Evolutionary conservation across 306 rosid genomes (phyloP), one percentile per base, ranked within the genome.

Genomic region (Cicer pinnatifidum): DNA sequence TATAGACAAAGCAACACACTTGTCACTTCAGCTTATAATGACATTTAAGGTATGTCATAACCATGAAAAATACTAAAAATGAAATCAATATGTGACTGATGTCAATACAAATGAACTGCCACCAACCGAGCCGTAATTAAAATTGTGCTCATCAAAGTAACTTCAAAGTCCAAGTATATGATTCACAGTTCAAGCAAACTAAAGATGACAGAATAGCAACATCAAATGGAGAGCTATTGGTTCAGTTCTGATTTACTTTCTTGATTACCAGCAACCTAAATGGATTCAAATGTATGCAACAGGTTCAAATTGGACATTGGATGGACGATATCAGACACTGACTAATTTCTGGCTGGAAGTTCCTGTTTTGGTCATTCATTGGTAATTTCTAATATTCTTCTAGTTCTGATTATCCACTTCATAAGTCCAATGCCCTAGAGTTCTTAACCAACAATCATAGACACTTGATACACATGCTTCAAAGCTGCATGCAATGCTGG

Each of bases 171-270:
- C 8, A 58, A 28, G 44, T 5, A 5, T 28, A 20, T 3, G 37
- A 46, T 44, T 72, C 7, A 72, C 56, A 57, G 43, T 71, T 17
- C 57, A 72, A 72, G 67, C 76, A 43, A 56, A 56, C 54, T 6
- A 43, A 51, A 53, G 39, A 16, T 11, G 43, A 11, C 56, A 8
- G 19, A 71, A 40, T 54, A 54, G 12, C 64, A 70, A 17, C 39
- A 40, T 53, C 39, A 54, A 68, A 8, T 28, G 33, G 7, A 33
- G 45, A 48, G n/a, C 1, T 15, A 35, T 6, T 20, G 15, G 23
- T 41, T 20, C 9, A 2, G n/a, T 11, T 71, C 5, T 40, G 12
- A 56, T 53, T 69, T 11, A 33, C 64, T 16, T 52, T 39, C 19
- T 37, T 53, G 51, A 70, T 52, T 70, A 7, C n/a, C 64, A 58